Conservation (phyloP, 495 filamentous ascomycete species). For the Penicillium coprophilum region DNA sequence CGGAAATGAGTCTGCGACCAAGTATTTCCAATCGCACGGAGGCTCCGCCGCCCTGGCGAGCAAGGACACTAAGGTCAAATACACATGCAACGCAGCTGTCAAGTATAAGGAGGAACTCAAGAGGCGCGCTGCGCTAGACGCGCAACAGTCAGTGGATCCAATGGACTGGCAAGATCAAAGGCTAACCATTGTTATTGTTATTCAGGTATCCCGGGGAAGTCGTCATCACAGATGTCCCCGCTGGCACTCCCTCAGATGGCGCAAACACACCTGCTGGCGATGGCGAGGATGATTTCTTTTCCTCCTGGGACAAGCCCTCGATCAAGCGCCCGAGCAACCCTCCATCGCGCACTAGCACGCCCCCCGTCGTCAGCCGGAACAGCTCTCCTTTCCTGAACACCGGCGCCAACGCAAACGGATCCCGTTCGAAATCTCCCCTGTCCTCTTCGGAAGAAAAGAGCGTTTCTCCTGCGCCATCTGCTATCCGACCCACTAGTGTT, state of each 20-base stretch:
- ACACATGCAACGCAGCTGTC: conserved; percentile 81
- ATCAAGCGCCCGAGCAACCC: conserved; percentile 97
- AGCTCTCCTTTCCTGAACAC: conserved; percentile 85
- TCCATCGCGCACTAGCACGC: conserved; percentile 85
- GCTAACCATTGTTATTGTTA: conserved; percentile 20
- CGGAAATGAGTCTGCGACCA: conserved; percentile 96
- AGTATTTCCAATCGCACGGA: conserved; percentile 94
- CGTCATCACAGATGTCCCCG: conserved; percentile 72
- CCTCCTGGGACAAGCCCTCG: conserved; percentile 95
- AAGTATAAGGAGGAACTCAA: conserved; percentile 98
- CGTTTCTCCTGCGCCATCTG: conserved; percentile 49
- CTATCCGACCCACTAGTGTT: conserved; percentile 72
- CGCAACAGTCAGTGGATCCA: conserved; percentile 60
- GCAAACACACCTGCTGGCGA: conserved; percentile 74
- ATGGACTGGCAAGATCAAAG: conserved; percentile 14
- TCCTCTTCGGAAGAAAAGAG: conserved; percentile 55
- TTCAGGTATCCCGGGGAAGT: conserved; percentile 82
- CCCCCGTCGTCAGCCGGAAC: conserved; percentile 79
- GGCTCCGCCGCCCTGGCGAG: conserved; percentile 89
- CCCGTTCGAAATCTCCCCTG: conserved; percentile 80
- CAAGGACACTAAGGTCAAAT: conserved; percentile 96
- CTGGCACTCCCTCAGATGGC: conserved; percentile 57
- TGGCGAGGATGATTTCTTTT: conserved; percentile 91
- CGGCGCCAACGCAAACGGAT: conserved; percentile 65
- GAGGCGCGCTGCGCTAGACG: conserved; percentile 75